Evolutionary conservation across 2,329 filamentous ascomycete species (phyloP), one percentile per base, ranked within the genome.

Genomic region (Fusarium ambrosium): DNA sequence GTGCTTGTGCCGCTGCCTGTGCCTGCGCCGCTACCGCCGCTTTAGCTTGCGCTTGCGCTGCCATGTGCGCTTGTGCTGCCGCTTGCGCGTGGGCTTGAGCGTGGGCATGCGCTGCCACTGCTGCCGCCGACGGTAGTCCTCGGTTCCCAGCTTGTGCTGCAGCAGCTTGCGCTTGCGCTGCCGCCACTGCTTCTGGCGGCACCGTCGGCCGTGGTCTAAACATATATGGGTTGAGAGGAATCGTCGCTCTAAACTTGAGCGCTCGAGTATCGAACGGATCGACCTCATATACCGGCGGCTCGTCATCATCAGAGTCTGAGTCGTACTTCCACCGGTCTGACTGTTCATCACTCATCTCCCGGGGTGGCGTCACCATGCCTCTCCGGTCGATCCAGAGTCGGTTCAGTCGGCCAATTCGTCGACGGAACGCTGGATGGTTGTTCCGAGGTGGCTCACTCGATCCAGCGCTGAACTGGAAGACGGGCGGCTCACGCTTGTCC

Each of bases 301-400:
- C 93, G 62, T 95, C 93, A 56, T 97, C 94, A 74, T 96, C 94
- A 71, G 95, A 94, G 78, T 97, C 94, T 29, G 92, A 92, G 79
- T 97, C 94, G 84, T 94, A 97, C 84, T 95, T 97, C 89, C 93
- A 98, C 71, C 92, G 90, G 80, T 96, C 94, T 29, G 84, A 85
- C 66, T 88, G 84, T 60, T 87, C 81, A 27, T 83, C 81, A 53
- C 81, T 79, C 43, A 88, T 83, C 79, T 82, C 82, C 81, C 84
- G 86, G 80, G 83, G 85, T 69, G 86, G 85, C 62, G 86, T 88
- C 51, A 82, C 71, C 80, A 95, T 86, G 66, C 92, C 92, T 77
- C 94, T 92, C 77, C 95, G 92, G 84, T 98, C 97, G 76, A 98
- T 94, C 89, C 95, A 95, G 76, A 97, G 83, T 43, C 96, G 92